Evolutionary conservation across 306 rosid species (phyloP).

Genomic region (Castanea crenata): DNA sequence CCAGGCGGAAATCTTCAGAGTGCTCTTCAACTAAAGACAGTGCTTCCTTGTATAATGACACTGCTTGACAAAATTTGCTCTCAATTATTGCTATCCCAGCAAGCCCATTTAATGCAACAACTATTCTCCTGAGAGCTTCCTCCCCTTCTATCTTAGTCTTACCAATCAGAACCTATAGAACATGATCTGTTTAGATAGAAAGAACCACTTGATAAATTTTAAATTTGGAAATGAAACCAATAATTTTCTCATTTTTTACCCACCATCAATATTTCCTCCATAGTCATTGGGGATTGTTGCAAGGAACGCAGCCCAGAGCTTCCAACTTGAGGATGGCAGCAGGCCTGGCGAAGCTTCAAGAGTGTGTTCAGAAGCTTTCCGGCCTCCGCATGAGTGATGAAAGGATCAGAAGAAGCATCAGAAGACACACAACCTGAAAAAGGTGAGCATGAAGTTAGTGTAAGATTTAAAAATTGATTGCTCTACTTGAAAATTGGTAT

Average conservation of each 20-base stretch:
- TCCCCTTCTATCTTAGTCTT: conserved; percentile 95
- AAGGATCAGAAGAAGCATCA: conserved; percentile 51
- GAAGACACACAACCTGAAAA: conserved; percentile 49
- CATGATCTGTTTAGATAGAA: conserved; percentile 23
- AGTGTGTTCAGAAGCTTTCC: conserved; percentile 86
- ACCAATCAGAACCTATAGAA: conserved; percentile 80
- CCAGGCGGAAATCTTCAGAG: conserved; percentile 82
- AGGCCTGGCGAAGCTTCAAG: conserved; percentile 94
- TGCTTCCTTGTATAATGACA: conserved; percentile 76
- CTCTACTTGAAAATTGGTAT: conserved; percentile 9
- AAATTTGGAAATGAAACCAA: conserved; percentile 6
- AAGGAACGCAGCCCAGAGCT: conserved; percentile 92
- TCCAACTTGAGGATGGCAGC: conserved; percentile 99
- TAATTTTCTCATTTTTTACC: conserved; percentile 14
- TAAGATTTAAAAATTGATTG: conserved; percentile 27
- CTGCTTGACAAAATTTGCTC: conserved; percentile 64
- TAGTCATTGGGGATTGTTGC: conserved; percentile 95
- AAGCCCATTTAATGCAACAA: conserved; percentile 83
- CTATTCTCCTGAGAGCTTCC: conserved; percentile 84
- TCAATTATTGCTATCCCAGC: conserved; percentile 76
- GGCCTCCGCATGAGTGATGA: conserved; percentile 80
- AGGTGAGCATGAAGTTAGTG: conserved; percentile 27
- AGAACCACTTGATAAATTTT: not conserved
- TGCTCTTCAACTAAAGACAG: conserved; percentile 70
- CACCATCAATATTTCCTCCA: conserved; percentile 94